These are phyloP conservation scores for Saturnispora bothae DNA, from an alignment of 805 yeast genomes.

Conservation along the genomic window DNA sequence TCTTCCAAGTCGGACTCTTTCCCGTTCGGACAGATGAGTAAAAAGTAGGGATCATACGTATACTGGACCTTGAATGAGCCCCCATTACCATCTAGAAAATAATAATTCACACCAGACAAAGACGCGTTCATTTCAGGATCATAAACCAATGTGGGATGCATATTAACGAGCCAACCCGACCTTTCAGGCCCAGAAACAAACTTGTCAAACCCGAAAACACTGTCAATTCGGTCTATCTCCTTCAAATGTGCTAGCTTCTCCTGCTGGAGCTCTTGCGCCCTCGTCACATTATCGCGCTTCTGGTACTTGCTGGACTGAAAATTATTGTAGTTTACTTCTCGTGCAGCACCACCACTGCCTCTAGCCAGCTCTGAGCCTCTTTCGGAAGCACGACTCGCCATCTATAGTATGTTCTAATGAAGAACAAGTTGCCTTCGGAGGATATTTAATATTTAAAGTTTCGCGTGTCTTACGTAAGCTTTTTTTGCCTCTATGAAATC, in stretches of 20 bases:
- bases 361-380: too few relatives aligned
- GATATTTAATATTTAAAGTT: too few relatives aligned
- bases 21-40: constrained; percentile 52
- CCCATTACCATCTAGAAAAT: constrained; percentile 92
- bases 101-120: constrained; percentile 83
- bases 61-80: constrained; percentile 85
- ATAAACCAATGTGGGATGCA: constrained; percentile 77
- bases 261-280: constrained; percentile 11
- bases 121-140: constrained; percentile 54
- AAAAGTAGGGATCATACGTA: constrained; percentile 80
- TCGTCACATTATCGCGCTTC: background rate
- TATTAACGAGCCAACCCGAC: constrained; percentile 87
- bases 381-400: too few relatives aligned
- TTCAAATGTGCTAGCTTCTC: constrained; percentile 43
- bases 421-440: too few relatives aligned
- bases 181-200: constrained; percentile 59
- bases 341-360: background rate
- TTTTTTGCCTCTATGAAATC: too few relatives aligned
- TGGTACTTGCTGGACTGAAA: constrained; percentile 10
- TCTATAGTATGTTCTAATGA: too few relatives aligned
- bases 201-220: constrained; percentile 81
- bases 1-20: constrained; percentile 77
- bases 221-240: constrained; percentile 60
- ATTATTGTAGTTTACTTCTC: constrained; percentile 14
- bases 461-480: constrained; percentile 8